Percentiles rank a stretch among this genome's conserved stretches.
Conservation (phyloP, 2,329 filamentous ascomycete species). For the Cladosporium sp. region DNA sequence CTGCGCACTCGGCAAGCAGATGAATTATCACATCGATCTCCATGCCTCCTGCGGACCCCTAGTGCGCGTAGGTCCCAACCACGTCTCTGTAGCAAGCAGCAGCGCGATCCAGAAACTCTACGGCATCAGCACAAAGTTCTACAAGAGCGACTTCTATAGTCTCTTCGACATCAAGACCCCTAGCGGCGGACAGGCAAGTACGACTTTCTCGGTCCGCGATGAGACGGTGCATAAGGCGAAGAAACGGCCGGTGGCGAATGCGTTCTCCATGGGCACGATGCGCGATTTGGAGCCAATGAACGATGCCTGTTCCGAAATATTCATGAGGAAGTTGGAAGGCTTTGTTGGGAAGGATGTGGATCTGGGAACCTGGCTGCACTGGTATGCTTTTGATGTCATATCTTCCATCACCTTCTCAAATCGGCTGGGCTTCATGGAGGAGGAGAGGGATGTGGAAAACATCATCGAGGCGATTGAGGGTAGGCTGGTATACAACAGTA, state of each 20-base stretch:
- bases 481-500: constrained; percentile 21
- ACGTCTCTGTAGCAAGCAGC: constrained; percentile 68
- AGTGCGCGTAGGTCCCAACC: constrained; percentile 70
- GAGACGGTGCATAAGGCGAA: constrained; percentile 39
- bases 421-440: constrained; percentile 20
- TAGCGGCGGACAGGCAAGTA: constrained; percentile 12
- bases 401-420: constrained; percentile 23
- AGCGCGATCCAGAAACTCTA: constrained; percentile 56
- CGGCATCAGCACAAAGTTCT: constrained; percentile 38
- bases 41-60: constrained; percentile 67
- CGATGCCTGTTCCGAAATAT: constrained; percentile 21
- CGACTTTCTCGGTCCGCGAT: constrained; percentile 37
- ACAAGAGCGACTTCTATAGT: constrained; percentile 20
- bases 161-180: constrained; percentile 22
- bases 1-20: constrained; percentile 66
- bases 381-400: constrained; percentile 24
- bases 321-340: constrained; percentile 18
- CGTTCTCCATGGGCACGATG: constrained; percentile 21
- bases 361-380: constrained; percentile 23
- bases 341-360: constrained; percentile 19
- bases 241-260: constrained; percentile 26
- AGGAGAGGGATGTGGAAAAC: constrained; percentile 17
- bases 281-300: constrained; percentile 24
- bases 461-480: constrained; percentile 14
- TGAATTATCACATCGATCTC: constrained; percentile 49